phyloP scores from a whole-genome alignment of 495 filamentous ascomycete species.

The Penicillium goetzii region DNA sequence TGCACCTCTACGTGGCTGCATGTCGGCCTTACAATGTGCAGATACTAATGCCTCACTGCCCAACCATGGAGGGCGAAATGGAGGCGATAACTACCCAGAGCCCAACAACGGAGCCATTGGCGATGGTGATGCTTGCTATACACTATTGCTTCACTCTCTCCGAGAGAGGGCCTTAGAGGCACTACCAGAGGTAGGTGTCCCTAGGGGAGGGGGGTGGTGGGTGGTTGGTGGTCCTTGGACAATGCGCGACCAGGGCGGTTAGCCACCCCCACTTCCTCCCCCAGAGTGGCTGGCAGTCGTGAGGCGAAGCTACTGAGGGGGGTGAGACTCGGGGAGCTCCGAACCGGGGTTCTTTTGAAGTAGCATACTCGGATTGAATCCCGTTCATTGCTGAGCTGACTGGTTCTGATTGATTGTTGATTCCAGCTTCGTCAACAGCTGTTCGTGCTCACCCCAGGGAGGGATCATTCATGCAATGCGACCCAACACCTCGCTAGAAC shows the following conservation, averaged over 20 bases:
- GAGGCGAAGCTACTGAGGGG: neutral
- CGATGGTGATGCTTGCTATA: neutral
- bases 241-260: conserved; percentile 3
- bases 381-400: neutral
- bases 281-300: neutral
- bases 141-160: neutral
- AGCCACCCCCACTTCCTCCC: conserved; percentile 5
- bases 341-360: conserved; percentile 1
- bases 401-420: neutral
- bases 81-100: neutral
- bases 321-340: neutral
- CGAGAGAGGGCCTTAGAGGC: neutral
- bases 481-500: conserved; percentile 27
- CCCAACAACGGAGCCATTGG: neutral
- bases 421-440: neutral
- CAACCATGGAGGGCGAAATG: conserved; percentile 1
- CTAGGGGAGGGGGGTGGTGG: neutral
- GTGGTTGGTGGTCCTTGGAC: conserved; percentile 1
- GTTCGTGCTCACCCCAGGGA: conserved; percentile 17
- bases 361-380: neutral
- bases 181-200: neutral
- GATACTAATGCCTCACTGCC: conserved; percentile 2
- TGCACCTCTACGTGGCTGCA: conserved; percentile 4
- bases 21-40: conserved; percentile 4
- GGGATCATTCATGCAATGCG: conserved; percentile 41